Percentiles rank a stretch among this genome's conserved stretches.
These are phyloP conservation scores for Chrysanthemum lavandulifolium DNA, from an alignment of 129 eudicot genomes.

Conservation along the genomic window DNA sequence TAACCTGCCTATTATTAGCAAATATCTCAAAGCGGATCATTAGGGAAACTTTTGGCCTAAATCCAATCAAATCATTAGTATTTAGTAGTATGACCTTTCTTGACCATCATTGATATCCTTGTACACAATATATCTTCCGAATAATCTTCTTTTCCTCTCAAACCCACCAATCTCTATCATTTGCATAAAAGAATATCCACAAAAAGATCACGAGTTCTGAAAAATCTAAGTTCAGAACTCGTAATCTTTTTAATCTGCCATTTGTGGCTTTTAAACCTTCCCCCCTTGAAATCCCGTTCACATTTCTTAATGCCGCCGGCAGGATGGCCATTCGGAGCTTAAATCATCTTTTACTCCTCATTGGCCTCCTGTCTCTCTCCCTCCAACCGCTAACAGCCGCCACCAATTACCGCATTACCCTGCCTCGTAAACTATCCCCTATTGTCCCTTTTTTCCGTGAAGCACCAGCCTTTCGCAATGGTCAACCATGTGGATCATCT, in stretches of 20 bases:
- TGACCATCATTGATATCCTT: constrained; percentile 24
- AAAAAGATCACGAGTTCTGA: constrained; percentile 20
- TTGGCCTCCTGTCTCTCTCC: constrained; percentile 72
- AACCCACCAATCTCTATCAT: constrained; percentile 26
- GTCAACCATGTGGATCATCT: constrained; percentile 39
- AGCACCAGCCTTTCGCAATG: constrained; percentile 55
- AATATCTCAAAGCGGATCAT: not conserved
- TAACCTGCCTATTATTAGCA: not conserved
- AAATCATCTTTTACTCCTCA: constrained; percentile 36
- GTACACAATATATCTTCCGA: constrained; percentile 29
- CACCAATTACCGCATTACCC: constrained; percentile 28
- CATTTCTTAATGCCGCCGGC: constrained; percentile 35
- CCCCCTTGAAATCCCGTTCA: constrained; percentile 6
- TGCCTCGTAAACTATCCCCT: constrained; percentile 33
- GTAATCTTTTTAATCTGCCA: constrained; percentile 38
- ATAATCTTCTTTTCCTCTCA: constrained; percentile 50
- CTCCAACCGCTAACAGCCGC: constrained; percentile 27
- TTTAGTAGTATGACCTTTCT: not conserved
- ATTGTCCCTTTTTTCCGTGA: constrained; percentile 45
- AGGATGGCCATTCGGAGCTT: constrained; percentile 72
- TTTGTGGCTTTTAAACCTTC: constrained; percentile 45
- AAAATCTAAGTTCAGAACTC: constrained; percentile 6
- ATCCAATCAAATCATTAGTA: not conserved
- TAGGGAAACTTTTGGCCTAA: not conserved
- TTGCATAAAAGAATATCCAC: constrained; percentile 16